Evolutionary conservation across 805 yeast genomes (phyloP).

Genomic region (Saccharomyces kudriavzevii): DNA sequence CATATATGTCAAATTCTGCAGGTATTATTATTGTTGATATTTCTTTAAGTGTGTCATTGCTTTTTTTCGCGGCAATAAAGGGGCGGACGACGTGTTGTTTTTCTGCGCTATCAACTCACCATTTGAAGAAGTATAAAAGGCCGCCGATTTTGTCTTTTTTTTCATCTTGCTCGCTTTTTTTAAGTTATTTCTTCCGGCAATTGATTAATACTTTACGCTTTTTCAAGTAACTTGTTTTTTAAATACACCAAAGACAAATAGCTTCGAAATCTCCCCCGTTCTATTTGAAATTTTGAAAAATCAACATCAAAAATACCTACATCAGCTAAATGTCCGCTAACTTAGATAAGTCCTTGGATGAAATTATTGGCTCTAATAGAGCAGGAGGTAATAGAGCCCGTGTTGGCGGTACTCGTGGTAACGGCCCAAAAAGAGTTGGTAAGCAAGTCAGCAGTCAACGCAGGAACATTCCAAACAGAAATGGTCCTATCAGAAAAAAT

Average conservation of each 20-base stretch:
- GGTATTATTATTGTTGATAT: neutral
- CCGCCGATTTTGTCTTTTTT: neutral
- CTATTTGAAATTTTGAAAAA: neutral
- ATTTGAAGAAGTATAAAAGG: neutral
- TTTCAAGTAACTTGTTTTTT: too few species aligned
- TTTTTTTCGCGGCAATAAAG: neutral
- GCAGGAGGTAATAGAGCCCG: constrained; percentile 18
- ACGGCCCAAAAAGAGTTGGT: constrained; percentile 27
- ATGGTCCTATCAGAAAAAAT: constrained; percentile 10
- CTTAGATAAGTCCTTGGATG: constrained; percentile 91
- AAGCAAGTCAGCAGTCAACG: constrained; percentile 26
- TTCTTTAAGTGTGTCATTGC: neutral
- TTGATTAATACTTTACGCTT: neutral
- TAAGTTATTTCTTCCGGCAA: neutral
- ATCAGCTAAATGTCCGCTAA: constrained; percentile 54
- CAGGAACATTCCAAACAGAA: constrained; percentile 17
- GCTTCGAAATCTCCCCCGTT: constrained; percentile 2
- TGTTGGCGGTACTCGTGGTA: constrained; percentile 31
- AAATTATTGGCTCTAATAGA: constrained; percentile 65
- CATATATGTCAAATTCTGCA: neutral
- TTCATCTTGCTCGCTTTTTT: neutral
- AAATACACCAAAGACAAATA: neutral
- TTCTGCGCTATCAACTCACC: neutral
- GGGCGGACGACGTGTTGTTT: neutral
- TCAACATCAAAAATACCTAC: neutral